Conservation (phyloP, 129 eudicot genomes). For the Artemisia tridentata region DNA sequence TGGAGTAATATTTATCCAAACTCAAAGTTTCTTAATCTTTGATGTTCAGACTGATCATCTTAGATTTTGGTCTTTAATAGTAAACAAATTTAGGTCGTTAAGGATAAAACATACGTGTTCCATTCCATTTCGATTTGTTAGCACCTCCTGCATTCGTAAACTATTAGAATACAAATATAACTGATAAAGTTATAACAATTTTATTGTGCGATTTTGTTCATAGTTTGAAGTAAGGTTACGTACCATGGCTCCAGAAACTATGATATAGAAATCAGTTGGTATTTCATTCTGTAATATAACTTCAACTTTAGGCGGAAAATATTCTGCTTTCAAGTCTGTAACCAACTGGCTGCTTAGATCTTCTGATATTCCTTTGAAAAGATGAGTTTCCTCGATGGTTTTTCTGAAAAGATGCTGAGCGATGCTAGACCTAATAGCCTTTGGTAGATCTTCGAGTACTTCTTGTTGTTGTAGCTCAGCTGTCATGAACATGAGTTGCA, state of each 20-base stretch:
- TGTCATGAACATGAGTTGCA: slow-evolving; percentile 74
- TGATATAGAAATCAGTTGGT: slow-evolving; percentile 79
- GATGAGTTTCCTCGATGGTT: slow-evolving; percentile 62
- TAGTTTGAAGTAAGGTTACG: no score
- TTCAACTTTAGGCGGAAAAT: slow-evolving; percentile 84
- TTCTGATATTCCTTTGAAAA: slow-evolving; percentile 68
- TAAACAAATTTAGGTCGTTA: no score
- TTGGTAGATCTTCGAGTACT: slow-evolving; percentile 69
- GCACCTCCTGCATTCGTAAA: slow-evolving; percentile 56
- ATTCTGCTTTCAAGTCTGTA: slow-evolving; percentile 77
- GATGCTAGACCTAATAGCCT: slow-evolving; percentile 83
- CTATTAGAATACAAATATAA: slow-evolving; percentile 19
- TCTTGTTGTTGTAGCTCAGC: slow-evolving; percentile 90
- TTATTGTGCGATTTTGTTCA: no score
- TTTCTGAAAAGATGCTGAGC: slow-evolving; percentile 69
- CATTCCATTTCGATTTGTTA: slow-evolving; percentile 57
- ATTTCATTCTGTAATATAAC: slow-evolving; percentile 80
- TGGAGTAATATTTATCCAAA: slow-evolving; percentile 1
- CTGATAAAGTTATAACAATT: no score
- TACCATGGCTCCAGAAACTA: slow-evolving; percentile 86
- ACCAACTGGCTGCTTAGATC: slow-evolving; percentile 80
- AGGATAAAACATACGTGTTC: slow-evolving; percentile 50
- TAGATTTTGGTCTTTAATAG: no score
- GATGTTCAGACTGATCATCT: not conserved
- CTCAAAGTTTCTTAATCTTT: not conserved